phyloP scores from a whole-genome alignment of 1,284 basidiomycete genomes.

The Lentinus polychrous region DNA sequence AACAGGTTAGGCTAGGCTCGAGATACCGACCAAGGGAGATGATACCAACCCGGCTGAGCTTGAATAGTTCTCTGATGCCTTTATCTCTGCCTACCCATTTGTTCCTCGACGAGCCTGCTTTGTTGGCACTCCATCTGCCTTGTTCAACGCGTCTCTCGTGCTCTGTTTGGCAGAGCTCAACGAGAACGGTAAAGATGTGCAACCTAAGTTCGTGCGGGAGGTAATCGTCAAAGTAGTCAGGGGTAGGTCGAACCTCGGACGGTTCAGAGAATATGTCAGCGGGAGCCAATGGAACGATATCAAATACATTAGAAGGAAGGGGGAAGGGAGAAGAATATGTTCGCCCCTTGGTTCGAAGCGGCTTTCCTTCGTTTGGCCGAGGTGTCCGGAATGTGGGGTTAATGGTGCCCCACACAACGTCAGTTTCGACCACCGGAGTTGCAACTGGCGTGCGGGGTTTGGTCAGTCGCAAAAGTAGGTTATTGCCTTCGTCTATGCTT shows the following conservation, averaged over 20 bases:
- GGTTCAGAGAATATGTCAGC: conserved; percentile 45
- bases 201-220: conserved; percentile 74
- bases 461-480: conserved; percentile 10
- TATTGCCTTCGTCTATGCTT: neutral
- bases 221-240: conserved; percentile 53
- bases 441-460: conserved; percentile 23
- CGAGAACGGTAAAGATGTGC: conserved; percentile 49
- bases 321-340: conserved; percentile 61
- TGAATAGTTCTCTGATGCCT: conserved; percentile 73
- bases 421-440: conserved; percentile 25
- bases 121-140: conserved; percentile 49
- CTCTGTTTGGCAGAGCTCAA: conserved; percentile 49
- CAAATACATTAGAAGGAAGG: conserved; percentile 39
- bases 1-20: neutral
- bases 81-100: conserved; percentile 69
- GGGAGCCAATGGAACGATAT: conserved; percentile 41
- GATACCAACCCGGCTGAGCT: conserved; percentile 60
- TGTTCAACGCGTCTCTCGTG: conserved; percentile 34
- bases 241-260: conserved; percentile 23
- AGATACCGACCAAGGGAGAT: conserved; percentile 13
- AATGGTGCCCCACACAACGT: conserved; percentile 18
- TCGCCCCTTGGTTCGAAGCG: conserved; percentile 44
- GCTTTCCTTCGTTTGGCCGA: conserved; percentile 15
- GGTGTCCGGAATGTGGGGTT: conserved; percentile 17
- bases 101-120: conserved; percentile 47